Percentiles rank a stretch among this genome's conserved stretches.
phyloP scores from a whole-genome alignment of 2,329 filamentous ascomycete genomes.

The Drechslerella stenobrocha region DNA sequence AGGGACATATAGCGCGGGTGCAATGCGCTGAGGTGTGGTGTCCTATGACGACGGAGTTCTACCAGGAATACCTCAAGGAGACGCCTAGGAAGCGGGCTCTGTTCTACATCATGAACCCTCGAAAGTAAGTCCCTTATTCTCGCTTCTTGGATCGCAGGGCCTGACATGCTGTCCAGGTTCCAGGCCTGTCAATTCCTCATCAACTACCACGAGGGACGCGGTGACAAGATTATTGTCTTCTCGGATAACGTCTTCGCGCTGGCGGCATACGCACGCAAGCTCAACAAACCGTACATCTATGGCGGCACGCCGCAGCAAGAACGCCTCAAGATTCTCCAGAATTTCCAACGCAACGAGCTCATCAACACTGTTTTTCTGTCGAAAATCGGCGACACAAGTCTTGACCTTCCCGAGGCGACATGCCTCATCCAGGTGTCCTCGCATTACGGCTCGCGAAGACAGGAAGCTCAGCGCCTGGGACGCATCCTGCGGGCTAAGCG shows the following conservation, averaged over 20 bases:
- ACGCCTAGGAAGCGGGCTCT: conserved; percentile 66
- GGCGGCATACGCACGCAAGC: conserved; percentile 77
- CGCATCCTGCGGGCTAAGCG: conserved; percentile 93
- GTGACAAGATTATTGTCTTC: conserved; percentile 98
- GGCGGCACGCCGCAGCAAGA: conserved; percentile 84
- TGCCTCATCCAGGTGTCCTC: conserved; percentile 97
- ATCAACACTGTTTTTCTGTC: conserved; percentile 94
- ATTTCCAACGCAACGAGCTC: conserved; percentile 88
- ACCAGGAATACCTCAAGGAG: conserved; percentile 82
- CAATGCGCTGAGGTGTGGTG: conserved; percentile 99
- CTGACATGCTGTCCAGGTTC: conserved; percentile 56
- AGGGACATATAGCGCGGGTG: conserved; percentile 94
- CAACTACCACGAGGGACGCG: conserved; percentile 90
- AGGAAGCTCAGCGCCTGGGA: conserved; percentile 91
- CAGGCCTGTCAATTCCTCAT: conserved; percentile 98
- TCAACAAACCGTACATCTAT: conserved; percentile 87
- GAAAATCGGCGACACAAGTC: conserved; percentile 97
- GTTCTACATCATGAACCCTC: conserved; percentile 95
- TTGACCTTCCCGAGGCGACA: conserved; percentile 93
- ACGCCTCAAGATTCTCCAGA: conserved; percentile 82
- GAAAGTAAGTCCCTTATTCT: conserved; percentile 64
- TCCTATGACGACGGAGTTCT: conserved; percentile 98
- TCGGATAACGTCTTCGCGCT: conserved; percentile 96
- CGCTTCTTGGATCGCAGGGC: not conserved
- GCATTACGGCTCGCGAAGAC: conserved; percentile 93